phyloP scores from a whole-genome alignment of 1,284 basidiomycete genomes.

The Heterobasidion occidentale region DNA sequence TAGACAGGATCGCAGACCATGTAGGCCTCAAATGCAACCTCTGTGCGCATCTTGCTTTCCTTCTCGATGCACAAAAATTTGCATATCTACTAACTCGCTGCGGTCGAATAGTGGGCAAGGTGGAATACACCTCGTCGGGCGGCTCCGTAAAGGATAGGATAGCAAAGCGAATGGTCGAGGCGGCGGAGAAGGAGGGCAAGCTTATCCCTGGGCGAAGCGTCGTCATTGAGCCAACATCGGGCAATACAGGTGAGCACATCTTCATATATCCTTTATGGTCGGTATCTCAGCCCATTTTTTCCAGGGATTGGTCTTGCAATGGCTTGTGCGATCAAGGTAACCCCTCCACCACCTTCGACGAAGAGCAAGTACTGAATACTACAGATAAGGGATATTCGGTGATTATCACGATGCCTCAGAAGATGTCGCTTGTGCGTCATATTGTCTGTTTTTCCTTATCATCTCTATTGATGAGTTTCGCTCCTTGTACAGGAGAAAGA shows the following conservation, averaged over 20 bases:
- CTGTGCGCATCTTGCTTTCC: conserved; percentile 38
- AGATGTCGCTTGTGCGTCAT: conserved; percentile 77
- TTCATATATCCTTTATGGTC: background rate
- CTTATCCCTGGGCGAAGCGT: conserved; percentile 86
- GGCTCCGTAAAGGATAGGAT: conserved; percentile 96
- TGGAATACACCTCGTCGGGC: conserved; percentile 87
- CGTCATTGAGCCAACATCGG: conserved; percentile 90
- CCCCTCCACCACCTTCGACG: conserved; percentile 2
- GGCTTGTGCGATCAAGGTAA: conserved; percentile 86
- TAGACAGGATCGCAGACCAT: conserved; percentile 72
- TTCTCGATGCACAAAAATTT: background rate
- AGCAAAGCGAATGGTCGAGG: conserved; percentile 93
- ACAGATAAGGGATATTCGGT: conserved; percentile 80
- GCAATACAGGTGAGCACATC: conserved; percentile 76
- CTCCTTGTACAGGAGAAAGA: conserved; percentile 72
- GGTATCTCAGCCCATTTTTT: background rate
- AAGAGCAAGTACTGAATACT: conserved; percentile 61
- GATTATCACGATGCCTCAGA: conserved; percentile 94
- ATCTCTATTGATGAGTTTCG: background rate
- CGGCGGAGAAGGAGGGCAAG: conserved; percentile 82
- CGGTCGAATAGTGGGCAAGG: conserved; percentile 65
- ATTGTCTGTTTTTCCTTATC: background rate
- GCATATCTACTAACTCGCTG: background rate
- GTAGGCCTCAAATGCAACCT: conserved; percentile 88
- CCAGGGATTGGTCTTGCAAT: conserved; percentile 87